phyloP scores from a whole-genome alignment of 495 filamentous ascomycete species.

The Hyaloscypha variabilis region DNA sequence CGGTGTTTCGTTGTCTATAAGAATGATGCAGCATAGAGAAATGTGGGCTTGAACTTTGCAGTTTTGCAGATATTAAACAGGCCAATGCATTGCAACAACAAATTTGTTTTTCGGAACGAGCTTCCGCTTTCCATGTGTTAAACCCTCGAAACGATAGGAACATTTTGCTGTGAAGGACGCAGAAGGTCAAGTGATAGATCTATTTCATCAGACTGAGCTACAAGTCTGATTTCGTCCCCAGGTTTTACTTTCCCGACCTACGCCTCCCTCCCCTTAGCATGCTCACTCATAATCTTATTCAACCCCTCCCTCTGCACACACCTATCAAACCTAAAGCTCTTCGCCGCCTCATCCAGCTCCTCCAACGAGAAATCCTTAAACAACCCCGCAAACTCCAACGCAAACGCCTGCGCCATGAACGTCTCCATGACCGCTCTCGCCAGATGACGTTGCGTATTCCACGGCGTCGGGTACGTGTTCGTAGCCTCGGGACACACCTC shows the following conservation, averaged over 20 bases:
- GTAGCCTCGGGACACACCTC: constrained; percentile 48
- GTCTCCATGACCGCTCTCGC: constrained; percentile 51
- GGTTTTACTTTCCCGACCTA: constrained; percentile 11
- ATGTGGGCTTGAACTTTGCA: neutral
- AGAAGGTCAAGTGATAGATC: neutral
- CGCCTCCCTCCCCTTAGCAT: constrained; percentile 32
- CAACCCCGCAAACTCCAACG: constrained; percentile 58
- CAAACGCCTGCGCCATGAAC: constrained; percentile 53
- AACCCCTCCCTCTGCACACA: constrained; percentile 58
- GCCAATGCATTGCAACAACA: neutral
- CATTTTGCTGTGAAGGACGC: too few species aligned
- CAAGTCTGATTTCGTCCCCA: neutral
- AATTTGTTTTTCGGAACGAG: too few species aligned
- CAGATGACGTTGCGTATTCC: constrained; percentile 61
- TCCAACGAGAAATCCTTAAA: constrained; percentile 54
- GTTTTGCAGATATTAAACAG: neutral
- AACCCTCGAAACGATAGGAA: too few species aligned
- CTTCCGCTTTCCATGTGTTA: too few species aligned
- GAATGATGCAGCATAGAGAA: neutral
- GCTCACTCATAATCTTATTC: constrained; percentile 54
- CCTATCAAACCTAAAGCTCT: constrained; percentile 58
- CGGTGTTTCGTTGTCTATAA: neutral
- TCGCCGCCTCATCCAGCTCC: constrained; percentile 59
- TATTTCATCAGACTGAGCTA: neutral
- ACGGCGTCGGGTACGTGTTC: constrained; percentile 52